Base-by-base conservation (phyloP, 768 basidiomycete genomes). In the Baorangia bicolor region DNA sequence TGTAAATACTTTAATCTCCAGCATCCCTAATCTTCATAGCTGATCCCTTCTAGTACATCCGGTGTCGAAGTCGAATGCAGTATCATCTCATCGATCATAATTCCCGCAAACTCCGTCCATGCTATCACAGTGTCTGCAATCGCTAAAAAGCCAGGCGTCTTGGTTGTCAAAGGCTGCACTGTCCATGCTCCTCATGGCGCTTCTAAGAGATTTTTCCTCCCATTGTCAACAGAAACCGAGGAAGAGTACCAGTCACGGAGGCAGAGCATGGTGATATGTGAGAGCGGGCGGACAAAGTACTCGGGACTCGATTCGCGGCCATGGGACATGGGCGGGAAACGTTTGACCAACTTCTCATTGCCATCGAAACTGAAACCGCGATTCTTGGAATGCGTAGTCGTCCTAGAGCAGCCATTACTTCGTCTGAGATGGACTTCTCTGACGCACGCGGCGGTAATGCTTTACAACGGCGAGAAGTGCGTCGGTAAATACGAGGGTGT, bases 381-480 rank as follows among this genome's bases (percentile, higher is more conserved):
- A 59, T 95, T 89, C 66, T 68, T 95, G 64, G 85, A 94, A 65
- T 95, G 88, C 70, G 77, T 80, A 35, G 92, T 98, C 20, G 84
- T 96, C 20, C 86, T 88, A 2, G 87, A 92, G 63, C 92, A 94
- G 65, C 97, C 97, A 10, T 71, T 94, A 31, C 75, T 98, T 51
- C 84, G 92, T 58, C 88, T 99, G 68, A 81, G 91, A 52, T 78
- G 91, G 66, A 91, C 88, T 16, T 92, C 91, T n/a, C 74, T 97
- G 21, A 95, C 90, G 1, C 94, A 97, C 62, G 94, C 93, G 1
- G 93, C 95, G 0, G 75, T 98, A 25, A 96, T 97, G 92, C 76
- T 98, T 48, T 98, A 96, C 66, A 84, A 96, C 45, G 97, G 97
- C 33, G 97, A 99, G 76, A 86, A 75, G 95, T 94, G 59, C 56